A percentile compares a stretch with the other conserved stretches of the same genome.
These are phyloP conservation scores for Pyricularia pennisetigena DNA, from an alignment of 2,329 filamentous ascomycete species.

Conservation along the genomic window DNA sequence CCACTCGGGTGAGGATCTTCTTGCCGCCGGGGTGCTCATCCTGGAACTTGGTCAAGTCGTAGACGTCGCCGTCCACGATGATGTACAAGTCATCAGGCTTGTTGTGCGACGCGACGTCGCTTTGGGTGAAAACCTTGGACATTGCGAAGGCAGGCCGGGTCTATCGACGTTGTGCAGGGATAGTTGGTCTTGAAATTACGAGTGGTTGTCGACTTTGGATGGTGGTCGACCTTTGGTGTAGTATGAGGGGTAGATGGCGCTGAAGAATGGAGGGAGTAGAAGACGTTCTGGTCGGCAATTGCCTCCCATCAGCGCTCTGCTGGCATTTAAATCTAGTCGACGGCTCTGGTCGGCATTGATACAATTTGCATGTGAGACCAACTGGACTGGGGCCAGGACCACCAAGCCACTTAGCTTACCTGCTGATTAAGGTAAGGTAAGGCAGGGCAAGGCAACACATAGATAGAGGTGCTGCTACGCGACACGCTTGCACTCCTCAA, in stretches of 20 bases:
- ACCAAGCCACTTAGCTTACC: neutral
- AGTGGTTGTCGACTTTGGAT: neutral
- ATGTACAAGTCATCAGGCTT: slow-evolving; percentile 81
- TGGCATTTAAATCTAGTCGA: neutral
- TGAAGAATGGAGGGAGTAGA: neutral
- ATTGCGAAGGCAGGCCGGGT: slow-evolving; percentile 37
- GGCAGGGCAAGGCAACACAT: neutral
- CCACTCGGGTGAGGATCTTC: slow-evolving; percentile 54
- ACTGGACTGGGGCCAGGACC: neutral
- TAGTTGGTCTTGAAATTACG: neutral
- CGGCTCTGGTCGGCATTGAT: neutral
- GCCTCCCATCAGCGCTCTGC: neutral
- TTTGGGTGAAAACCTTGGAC: slow-evolving; percentile 76
- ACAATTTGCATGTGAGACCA: neutral
- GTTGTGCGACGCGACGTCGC: slow-evolving; percentile 87
- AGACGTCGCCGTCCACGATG: slow-evolving; percentile 89
- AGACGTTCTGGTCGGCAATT: neutral
- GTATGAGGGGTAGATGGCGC: neutral
- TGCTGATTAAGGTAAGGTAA: neutral
- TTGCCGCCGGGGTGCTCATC: slow-evolving; percentile 71
- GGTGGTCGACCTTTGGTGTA: neutral
- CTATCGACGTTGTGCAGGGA: neutral
- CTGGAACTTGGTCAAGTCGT: slow-evolving; percentile 84
- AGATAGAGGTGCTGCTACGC: neutral
- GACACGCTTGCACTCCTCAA: neutral